Percentiles rank a stretch among this genome's conserved stretches.
phyloP scores from a whole-genome alignment of 2,329 filamentous ascomycete genomes.

The Ascochyta rabiei region DNA sequence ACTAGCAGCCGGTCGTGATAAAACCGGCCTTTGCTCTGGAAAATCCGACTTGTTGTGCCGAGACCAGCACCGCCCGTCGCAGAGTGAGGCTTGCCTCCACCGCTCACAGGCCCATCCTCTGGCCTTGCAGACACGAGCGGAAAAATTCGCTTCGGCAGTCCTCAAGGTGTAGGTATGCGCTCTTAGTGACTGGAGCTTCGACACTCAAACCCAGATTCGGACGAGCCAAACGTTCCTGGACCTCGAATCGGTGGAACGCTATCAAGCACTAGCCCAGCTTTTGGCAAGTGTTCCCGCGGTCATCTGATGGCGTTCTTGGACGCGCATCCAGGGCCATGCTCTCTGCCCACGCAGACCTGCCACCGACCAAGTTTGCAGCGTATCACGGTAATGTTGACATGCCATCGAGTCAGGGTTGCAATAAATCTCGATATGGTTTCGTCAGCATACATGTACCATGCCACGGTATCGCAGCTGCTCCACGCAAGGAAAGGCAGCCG shows the following conservation, averaged over 20 bases:
- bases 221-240: slow-evolving; percentile 14
- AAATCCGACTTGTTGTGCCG: neutral
- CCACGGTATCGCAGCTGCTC: neutral
- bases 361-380: slow-evolving; percentile 2
- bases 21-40: slow-evolving; percentile 16
- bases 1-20: slow-evolving; percentile 36
- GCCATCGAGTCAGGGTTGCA: slow-evolving; percentile 3
- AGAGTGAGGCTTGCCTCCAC: slow-evolving; percentile 16
- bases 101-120: slow-evolving; percentile 4
- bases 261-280: slow-evolving; percentile 11
- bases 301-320: slow-evolving; percentile 19
- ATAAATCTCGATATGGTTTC: slow-evolving; percentile 1
- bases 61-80: slow-evolving; percentile 5
- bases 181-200: slow-evolving; percentile 4
- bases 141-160: neutral
- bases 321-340: slow-evolving; percentile 9
- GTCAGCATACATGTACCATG: neutral
- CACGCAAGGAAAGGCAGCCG: slow-evolving; percentile 13
- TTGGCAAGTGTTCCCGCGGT: slow-evolving; percentile 15
- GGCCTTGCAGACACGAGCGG: slow-evolving; percentile 15
- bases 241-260: slow-evolving; percentile 14
- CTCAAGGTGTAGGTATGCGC: neutral
- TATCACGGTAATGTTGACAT: slow-evolving; percentile 5
- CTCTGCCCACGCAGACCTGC: slow-evolving; percentile 4
- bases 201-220: slow-evolving; percentile 2